Conservation (phyloP, 805 yeast genomes). For the Metschnikowia kunwiensis region DNA sequence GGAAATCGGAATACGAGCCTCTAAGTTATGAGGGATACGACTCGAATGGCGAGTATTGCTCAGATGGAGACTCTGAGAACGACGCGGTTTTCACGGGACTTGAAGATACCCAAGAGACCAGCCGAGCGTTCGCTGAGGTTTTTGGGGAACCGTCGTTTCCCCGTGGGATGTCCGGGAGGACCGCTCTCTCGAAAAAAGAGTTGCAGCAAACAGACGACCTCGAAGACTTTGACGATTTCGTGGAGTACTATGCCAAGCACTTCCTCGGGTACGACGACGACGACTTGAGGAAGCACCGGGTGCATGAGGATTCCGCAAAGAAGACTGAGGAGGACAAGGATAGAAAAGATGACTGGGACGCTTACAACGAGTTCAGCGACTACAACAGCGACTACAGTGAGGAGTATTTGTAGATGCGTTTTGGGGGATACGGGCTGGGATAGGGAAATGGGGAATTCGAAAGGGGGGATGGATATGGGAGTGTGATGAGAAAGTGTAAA, state of each 20-base stretch:
- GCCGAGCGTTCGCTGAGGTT: background rate
- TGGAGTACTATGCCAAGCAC: conserved; percentile 15
- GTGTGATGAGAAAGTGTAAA: too few relatives aligned
- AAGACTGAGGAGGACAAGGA: conserved; percentile 2
- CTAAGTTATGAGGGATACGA: background rate
- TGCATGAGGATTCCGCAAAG: conserved; percentile 1
- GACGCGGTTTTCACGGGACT: conserved; percentile 1
- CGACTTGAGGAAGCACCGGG: conserved; percentile 10
- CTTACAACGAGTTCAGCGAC: conserved; percentile 15
- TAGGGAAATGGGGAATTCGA: too few relatives aligned
- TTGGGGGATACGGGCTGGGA: too few relatives aligned
- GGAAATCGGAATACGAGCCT: background rate
- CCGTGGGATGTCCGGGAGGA: background rate
- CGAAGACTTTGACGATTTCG: conserved; percentile 16
- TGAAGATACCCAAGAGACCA: conserved; percentile 6
- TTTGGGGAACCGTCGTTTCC: background rate
- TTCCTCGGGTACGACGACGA: conserved; percentile 9
- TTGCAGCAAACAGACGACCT: conserved; percentile 7
- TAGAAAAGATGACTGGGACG: conserved; percentile 7
- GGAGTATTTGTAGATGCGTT: too few relatives aligned
- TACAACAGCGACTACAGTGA: conserved; percentile 8
- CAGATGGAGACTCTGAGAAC: background rate
- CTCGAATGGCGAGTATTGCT: background rate
- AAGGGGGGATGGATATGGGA: too few relatives aligned
- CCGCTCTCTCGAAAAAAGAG: conserved; percentile 6